Evolutionary conservation across 2,329 filamentous ascomycete species (phyloP).

Genomic region (Hawksworthiomyces lignivorus): DNA sequence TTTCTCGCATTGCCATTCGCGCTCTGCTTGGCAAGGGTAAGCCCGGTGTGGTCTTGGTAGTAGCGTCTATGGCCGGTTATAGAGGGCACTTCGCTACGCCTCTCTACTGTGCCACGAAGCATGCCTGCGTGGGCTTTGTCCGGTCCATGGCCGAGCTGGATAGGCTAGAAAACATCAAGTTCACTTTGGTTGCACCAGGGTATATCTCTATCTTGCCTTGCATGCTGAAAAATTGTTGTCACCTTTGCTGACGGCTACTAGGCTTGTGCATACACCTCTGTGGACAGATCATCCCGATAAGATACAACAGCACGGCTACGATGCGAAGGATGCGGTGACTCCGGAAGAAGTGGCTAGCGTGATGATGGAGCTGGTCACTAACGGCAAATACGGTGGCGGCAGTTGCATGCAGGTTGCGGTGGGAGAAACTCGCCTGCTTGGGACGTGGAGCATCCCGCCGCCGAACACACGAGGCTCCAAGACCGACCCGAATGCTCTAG

Average conservation of each 20-base stretch:
- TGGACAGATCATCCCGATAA: conserved; percentile 6
- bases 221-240: no score
- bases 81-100: conserved; percentile 21
- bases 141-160: conserved; percentile 22
- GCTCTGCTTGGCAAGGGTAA: conserved; percentile 23
- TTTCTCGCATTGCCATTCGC: conserved; percentile 29
- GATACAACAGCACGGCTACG: conserved; percentile 5
- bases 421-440: conserved; percentile 4
- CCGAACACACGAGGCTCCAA: neutral
- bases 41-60: conserved; percentile 26
- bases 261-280: conserved; percentile 3
- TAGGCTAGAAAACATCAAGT: conserved; percentile 5
- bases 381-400: conserved; percentile 3
- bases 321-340: neutral
- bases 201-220: neutral
- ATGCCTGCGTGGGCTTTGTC: conserved; percentile 30
- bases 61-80: conserved; percentile 26
- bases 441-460: conserved; percentile 5
- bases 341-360: conserved; percentile 2
- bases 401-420: conserved; percentile 1
- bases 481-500: neutral
- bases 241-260: neutral
- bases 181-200: conserved; percentile 2
- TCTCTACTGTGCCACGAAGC: conserved; percentile 29
- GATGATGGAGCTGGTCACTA: conserved; percentile 2